Base-by-base conservation (phyloP, 352 stramenopile species). In the Pilasporangium apinafurcum region DNA sequence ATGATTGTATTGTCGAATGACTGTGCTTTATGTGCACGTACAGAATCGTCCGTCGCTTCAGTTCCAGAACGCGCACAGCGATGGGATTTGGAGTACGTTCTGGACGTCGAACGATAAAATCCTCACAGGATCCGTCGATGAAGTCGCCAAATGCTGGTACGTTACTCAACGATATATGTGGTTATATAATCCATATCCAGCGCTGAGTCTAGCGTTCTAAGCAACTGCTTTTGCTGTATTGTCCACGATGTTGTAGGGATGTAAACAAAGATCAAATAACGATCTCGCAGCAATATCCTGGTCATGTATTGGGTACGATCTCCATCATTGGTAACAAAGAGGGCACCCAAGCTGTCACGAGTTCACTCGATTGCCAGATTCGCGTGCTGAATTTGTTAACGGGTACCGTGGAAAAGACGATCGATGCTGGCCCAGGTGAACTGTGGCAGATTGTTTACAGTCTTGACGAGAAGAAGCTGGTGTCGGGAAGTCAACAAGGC, bases 61-160 rank as follows among this genome's bases (percentile, higher is more conserved):
- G 64, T 85, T 88, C 55, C 53, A 69, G 21, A 90, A 84, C 38
- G 84, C 84, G 6, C 84, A 95, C 62, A 87, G 76, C 51, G 82
- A 93, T 46, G 81, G 82, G 49, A 88, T 95, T 37, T 95, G 83
- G 79, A 91, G 71, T 63, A 88, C 81, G 28, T 89, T 84, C 59
- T 95, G 84, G 84, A 94, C 84, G 35, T 67, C 66, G 37, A 79
- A 86, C 51, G 78, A 92, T 61, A 85, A 91, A 60, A 87, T 95
- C 62, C 61, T 95, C 34, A 90, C 80, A 8, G 84, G 82, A 34
- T 94, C 82, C 1, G 77, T 94, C 38, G 84, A 95, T 46, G 84
- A 94, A 60, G 78, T 90, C 14, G 83, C 82, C 44, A 92, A 91
- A 62, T 72, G 65, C 21, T 95, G 83, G 83, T 86, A 36, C 39